Conservation (phyloP, 108 stramenopile genomes). For the Skeletonema tropicum region DNA sequence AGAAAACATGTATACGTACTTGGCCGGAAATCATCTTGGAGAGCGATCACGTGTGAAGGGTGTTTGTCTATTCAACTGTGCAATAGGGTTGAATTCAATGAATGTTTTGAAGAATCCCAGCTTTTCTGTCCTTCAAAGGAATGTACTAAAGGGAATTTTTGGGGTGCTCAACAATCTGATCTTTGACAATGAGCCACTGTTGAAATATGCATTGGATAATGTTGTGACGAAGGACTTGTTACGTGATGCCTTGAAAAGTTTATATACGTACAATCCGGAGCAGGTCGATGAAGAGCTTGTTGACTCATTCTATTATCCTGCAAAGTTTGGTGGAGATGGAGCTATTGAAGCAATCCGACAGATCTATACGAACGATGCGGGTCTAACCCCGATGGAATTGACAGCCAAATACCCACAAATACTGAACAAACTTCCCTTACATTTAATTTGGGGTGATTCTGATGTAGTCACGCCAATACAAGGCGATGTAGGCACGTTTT, state of each 20-base stretch:
- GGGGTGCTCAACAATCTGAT: slow-evolving; percentile 54
- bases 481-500: slow-evolving; percentile 63
- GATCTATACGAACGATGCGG: slow-evolving; percentile 71
- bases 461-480: slow-evolving; percentile 59
- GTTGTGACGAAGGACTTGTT: slow-evolving; percentile 61
- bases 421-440: slow-evolving; percentile 50
- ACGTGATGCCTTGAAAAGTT: slow-evolving; percentile 44
- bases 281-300: slow-evolving; percentile 68
- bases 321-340: slow-evolving; percentile 40
- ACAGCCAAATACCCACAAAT: slow-evolving; percentile 44
- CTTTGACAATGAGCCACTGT: slow-evolving; percentile 53
- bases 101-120: slow-evolving; percentile 55
- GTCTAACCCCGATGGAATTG: slow-evolving; percentile 64
- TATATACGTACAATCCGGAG: slow-evolving; percentile 32
- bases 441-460: slow-evolving; percentile 66
- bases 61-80: slow-evolving; percentile 68
- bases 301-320: slow-evolving; percentile 66
- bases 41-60: slow-evolving; percentile 42
- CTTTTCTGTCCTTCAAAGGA: slow-evolving; percentile 30
- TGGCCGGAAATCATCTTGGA: slow-evolving; percentile 18
- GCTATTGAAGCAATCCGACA: slow-evolving; percentile 61
- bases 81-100: slow-evolving; percentile 65
- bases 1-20: slow-evolving; percentile 5
- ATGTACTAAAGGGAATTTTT: slow-evolving; percentile 46
- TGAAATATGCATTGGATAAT: slow-evolving; percentile 54